These are phyloP conservation scores for Termitomyces sp. DNA, from an alignment of 768 basidiomycete species.

Conservation along the genomic window DNA sequence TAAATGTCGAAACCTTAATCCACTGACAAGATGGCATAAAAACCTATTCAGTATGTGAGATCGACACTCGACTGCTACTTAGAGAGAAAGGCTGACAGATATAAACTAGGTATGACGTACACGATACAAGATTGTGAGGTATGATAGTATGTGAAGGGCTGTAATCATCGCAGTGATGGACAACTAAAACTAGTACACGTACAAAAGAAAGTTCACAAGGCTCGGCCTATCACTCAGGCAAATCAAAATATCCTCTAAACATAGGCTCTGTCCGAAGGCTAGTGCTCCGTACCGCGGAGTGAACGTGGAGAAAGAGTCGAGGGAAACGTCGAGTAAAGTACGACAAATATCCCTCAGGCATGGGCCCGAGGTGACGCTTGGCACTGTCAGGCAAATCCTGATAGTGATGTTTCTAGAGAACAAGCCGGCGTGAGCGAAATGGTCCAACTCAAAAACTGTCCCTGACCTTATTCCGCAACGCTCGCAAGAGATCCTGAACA, in stretches of 20 bases:
- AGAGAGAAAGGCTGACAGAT: not conserved
- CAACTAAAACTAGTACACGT: not conserved
- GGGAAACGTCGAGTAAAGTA: conserved; percentile 97
- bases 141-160: not conserved
- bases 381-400: conserved; percentile 94
- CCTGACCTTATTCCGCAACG: conserved; percentile 90
- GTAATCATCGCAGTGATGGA: not conserved
- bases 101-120: conserved; percentile 1
- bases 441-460: not conserved
- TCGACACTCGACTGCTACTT: not conserved
- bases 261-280: conserved; percentile 78
- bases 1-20: not conserved
- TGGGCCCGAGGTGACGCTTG: conserved; percentile 80
- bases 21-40: not conserved
- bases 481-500: conserved; percentile 88
- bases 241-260: conserved; percentile 87
- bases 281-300: conserved; percentile 70
- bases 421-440: not conserved
- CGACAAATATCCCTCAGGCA: conserved; percentile 87
- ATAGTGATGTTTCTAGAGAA: conserved; percentile 86
- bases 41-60: not conserved
- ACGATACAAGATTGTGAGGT: not conserved
- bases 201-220: not conserved
- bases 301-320: conserved; percentile 85
- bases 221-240: conserved; percentile 26